Base-by-base conservation (phyloP, 108 stramenopile species). In the Skeletonema costatum region DNA sequence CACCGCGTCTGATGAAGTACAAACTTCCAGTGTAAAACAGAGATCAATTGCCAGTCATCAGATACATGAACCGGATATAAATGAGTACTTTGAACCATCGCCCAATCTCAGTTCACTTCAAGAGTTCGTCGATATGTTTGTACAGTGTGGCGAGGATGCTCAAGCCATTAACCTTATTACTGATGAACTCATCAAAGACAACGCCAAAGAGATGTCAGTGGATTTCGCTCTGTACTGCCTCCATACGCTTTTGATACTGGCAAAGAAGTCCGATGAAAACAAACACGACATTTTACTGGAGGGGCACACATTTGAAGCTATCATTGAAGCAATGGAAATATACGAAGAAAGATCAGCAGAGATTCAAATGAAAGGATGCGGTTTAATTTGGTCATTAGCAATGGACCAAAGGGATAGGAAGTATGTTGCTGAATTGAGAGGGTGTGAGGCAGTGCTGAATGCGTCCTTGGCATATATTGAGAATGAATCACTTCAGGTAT, bases 251-350 rank as follows among this genome's bases (percentile, higher is more conserved):
- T 75, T 64, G 74, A 53, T 75, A 14, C 70, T 81, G 60, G 80
- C 73, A 39, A 53, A 69, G 14, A 81, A 75, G 39, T 71, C 64
- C 19, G 74, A 81, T 31, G 53, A 69, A 2, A 81, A 81, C 41
- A 81, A 81, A 58, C 68, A 62, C 5, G 19, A 32, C 7, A 76
- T 80, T 11, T 64, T 80, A 41, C 46, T 64, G 6, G 70, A 58
- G 25, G 64, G 65, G 50, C 62, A 56, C 67, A 78, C 73, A 48
- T 80, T 76, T 48, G 68, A 73, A 5, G 61, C 78, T 60, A 70
- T 90, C 48, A 65, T 76, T 42, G 87, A 86, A 30, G 87, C 85
- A 0, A 82, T 89, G 73, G 36, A 65, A 12, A 65, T 71, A 25
- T 88, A 88, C 76, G 30, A 8, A 1, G 11, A 39, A 6, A 7